phyloP scores from a whole-genome alignment of 2,329 filamentous ascomycete species.

The Cryphonectria carpinicola region DNA sequence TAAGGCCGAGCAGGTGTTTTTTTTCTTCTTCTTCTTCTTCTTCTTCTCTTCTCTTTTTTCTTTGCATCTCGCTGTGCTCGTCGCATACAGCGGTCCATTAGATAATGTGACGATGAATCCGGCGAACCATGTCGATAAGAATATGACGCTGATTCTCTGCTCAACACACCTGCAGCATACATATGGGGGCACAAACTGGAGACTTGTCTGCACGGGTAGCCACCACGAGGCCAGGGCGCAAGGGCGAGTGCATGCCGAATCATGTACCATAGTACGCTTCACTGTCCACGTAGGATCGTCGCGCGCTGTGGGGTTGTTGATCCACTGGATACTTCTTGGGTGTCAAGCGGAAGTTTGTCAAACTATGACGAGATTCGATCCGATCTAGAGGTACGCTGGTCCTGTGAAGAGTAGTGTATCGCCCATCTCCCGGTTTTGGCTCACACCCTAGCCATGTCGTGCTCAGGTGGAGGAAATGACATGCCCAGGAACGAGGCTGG shows the following conservation, averaged over 20 bases:
- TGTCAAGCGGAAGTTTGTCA: background rate
- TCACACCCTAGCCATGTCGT: background rate
- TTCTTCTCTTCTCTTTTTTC: background rate
- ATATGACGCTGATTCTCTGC: background rate
- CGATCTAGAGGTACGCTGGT: background rate
- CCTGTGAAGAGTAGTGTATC: background rate
- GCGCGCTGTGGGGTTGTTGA: background rate
- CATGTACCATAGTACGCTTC: background rate
- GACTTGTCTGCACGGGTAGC: background rate
- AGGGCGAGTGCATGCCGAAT: background rate
- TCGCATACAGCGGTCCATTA: background rate
- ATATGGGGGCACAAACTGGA: background rate
- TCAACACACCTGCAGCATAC: background rate
- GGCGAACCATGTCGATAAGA: background rate
- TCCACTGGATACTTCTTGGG: background rate
- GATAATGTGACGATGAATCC: background rate
- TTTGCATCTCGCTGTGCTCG: background rate
- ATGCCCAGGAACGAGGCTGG: background rate
- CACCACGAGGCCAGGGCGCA: background rate
- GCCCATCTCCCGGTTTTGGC: slow-evolving; percentile 2
- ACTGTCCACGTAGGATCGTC: background rate
- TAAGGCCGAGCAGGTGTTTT: background rate
- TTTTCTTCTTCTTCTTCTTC: background rate
- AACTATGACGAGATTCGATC: background rate
- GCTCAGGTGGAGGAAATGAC: background rate